Conservation (phyloP, 192 early-diverging fungal species). For the Haplosporangium gracile region DNA sequence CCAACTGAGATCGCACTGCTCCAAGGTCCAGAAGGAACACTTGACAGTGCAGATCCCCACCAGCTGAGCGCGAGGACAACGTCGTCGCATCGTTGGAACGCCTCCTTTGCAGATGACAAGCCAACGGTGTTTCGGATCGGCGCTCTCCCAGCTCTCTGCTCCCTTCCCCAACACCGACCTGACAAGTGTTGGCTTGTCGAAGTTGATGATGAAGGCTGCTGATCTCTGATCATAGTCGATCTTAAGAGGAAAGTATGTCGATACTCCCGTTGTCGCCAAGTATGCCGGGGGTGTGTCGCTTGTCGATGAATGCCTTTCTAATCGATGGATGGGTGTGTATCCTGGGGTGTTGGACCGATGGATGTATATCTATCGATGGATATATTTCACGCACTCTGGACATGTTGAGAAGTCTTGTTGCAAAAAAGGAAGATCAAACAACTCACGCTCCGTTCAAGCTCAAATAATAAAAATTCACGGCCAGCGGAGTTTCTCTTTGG, state of each 20-base stretch:
- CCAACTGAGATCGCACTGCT: not conserved
- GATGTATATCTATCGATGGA: slow-evolving; percentile 19
- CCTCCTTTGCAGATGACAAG: not conserved
- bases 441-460: not conserved
- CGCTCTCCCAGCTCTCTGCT: not conserved
- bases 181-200: not conserved
- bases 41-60: not conserved
- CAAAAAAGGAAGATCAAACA: slow-evolving; percentile 44
- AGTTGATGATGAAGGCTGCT: not conserved
- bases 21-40: not conserved
- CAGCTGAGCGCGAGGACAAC: not conserved
- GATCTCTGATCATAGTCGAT: not conserved
- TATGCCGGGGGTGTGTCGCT: not conserved
- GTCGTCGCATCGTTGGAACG: not conserved
- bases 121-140: not conserved
- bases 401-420: slow-evolving; percentile 52
- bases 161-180: not conserved
- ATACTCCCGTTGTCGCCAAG: not conserved
- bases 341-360: not conserved
- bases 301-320: too few relatives aligned
- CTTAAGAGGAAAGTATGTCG: not conserved
- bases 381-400: slow-evolving; percentile 51
- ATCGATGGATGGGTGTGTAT: slow-evolving; percentile 36
- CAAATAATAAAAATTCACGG: not conserved
- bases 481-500: not conserved